Base-by-base conservation (phyloP, 2,329 filamentous ascomycete genomes). In the Trichoderma harzianum region DNA sequence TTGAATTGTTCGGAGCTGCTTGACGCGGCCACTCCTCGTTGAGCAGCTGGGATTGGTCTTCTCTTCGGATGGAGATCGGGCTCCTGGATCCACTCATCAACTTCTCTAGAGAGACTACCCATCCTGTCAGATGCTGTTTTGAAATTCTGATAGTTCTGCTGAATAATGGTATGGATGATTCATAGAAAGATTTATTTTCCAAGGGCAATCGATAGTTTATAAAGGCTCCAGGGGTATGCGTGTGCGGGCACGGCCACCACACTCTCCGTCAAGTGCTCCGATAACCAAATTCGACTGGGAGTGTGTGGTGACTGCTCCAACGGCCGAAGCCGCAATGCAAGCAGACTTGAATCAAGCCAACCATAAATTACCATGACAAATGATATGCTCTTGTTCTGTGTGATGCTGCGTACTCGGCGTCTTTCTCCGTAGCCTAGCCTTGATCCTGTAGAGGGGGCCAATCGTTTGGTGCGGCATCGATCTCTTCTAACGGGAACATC, bases 1-100 rank as follows among this genome's bases (percentile, higher is more conserved):
- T 69, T 69, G 57, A 69, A 69, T 7, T 69, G 67, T 14, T 69
- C 67, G 14, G 28, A 53, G 30, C 39, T 69, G 39, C 67, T 51
- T 18, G 55, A 8, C 28, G 57, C 67, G 2, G 67, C 67, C 2
- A 69, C 36, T 28, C 67, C 67, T 62, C 57, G 67, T 32, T 69
- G 67, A 36, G 67, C 39, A 53, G 30, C 57, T 7, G 34, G 21
- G 10, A 69, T 47, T 28, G 67, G 57, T 11, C 32, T 53, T 28
- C 67, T 69, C 21, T 69, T 62, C 6, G 67, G 67, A 61, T 61
- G 47, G 21, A 69, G 57, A 36, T 53, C 53, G 30, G 57, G 67
- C 16, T 11, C 39, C 26, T 5, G 26, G n/a, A 2, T 51, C 28
- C 67, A 55, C 2, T 53, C 21, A 18, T 69, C 21, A 57, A 69